Base-by-base conservation (phyloP, 1,284 basidiomycete genomes). In the Leccinum olivaceoglutinosum region DNA sequence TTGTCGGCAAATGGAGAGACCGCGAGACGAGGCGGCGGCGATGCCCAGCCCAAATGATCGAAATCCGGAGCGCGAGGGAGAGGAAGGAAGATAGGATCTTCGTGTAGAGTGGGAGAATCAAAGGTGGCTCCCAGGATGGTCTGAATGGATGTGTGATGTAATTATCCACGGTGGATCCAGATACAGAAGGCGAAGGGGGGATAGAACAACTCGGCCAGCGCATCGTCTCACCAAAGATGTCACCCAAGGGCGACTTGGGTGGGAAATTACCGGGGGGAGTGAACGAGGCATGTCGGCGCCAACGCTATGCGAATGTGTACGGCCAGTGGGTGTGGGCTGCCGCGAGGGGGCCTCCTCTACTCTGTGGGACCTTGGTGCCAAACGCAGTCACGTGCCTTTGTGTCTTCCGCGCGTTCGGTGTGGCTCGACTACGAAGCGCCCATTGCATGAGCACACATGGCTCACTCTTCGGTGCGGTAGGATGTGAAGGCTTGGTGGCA, bases 231-330 rank as follows among this genome's bases (percentile, higher is more conserved):
- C 80, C 81, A 71, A 92, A 91, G 16, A 85, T 77, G 69, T 92
- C 90, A 11, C 79, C 78, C 2, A 68, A 64, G n/a, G 67, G 63
- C 10, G 62, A 61, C 62, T 67, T 68, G 3, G 61, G 65, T 53
- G 60, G 65, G 34, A 56, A 10, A 62, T 7, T 34, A 64, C 69
- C 53, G 64, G 67, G 39, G 71, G 63, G 11, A 71, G 64, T 49
- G 76, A 75, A 21, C 81, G 81, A 38, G 83, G 80, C 59, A 85
- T 78, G 66, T 92, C 89, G 16, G 82, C 85, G 7, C 85, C 85
- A 0, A 92, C 89, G 70, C 88, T 91, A 66, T 90, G 86, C 5
- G 89, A 90, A 70, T 91, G 89, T 2, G 80, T 83, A 25, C 89
- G 84, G 36, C 86, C 85, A 0, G 80, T 79, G 29, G 73, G 66